Base-by-base conservation (phyloP, 2,329 filamentous ascomycete genomes). In the Neobulgaria alba region DNA sequence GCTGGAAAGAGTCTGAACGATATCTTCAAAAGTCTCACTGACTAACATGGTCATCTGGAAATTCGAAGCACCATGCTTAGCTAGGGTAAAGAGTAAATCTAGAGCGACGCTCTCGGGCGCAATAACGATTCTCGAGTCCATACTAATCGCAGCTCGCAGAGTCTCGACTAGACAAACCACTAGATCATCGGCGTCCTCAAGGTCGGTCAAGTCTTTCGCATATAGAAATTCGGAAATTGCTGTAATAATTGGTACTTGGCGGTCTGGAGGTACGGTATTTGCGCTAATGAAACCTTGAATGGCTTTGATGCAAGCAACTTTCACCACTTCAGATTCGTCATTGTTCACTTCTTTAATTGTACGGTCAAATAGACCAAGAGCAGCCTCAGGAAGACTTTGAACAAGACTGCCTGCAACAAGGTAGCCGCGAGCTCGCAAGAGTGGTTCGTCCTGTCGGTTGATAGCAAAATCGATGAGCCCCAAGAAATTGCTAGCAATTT, bases 1-100 rank as follows among this genome's bases (percentile, higher is more conserved):
- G 16, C 78, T 77, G 10, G 79, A 77, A 2, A 94, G 74, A 1
- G 69, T 72, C 37, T 73, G 69, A 4, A 89, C 83, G 42, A 95
- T 80, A 32, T 92, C 86, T 61, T 96, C 90, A 57, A 98, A 94
- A 0, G 86, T 81, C 63, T 98, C 92, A 26, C 78, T 83, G 17
- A 96, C 83, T 38, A 95, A 69, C 67, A 89, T 82, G 0, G 82
- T 87, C 34, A 95, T 76, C 61, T 95, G 89, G 67, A 93, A 94
- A 64, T 94, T 96, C 46, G 75, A 78, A 0, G 90, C 85, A 19
- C 88, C 88, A 57, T 89, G 80, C 60, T 87, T 92, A 16, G 88
- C 90, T 45, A 96, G 77, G 39, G 83, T 77, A 65, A 98, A 96
- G 7, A 98, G 75, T 10, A 89, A 68, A 53, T 92, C 83, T 4